Evolutionary conservation across 2,329 filamentous ascomycete species (phyloP).

Genomic region (Furcasterigmium furcatum): DNA sequence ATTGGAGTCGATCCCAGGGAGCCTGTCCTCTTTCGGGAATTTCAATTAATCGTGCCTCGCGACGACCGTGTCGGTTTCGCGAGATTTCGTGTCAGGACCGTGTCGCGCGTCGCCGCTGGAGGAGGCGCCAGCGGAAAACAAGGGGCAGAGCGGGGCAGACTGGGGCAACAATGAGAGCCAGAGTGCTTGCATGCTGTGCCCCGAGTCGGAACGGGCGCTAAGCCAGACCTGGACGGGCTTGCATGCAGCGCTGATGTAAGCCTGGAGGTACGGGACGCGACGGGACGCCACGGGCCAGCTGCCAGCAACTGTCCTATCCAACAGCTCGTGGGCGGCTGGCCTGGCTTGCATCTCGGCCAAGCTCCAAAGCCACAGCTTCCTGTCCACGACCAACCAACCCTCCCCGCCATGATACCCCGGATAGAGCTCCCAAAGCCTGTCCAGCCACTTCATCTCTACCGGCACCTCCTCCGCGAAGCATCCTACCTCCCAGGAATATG

Average conservation of each 20-base stretch:
- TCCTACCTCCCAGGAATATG: constrained; percentile 56
- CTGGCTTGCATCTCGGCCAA: no score
- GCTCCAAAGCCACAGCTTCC: no score
- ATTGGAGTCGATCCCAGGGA: no score
- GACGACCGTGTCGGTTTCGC: constrained; percentile 41
- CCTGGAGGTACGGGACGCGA: no score
- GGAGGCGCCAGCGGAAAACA: not conserved
- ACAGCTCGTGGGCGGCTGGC: no score
- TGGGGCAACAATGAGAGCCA: not conserved
- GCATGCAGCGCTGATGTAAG: no score
- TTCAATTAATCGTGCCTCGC: constrained; percentile 13
- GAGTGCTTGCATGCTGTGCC: constrained; percentile 5
- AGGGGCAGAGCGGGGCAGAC: not conserved
- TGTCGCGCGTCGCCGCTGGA: constrained; percentile 18
- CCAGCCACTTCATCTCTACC: constrained; percentile 45
- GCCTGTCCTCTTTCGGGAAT: constrained; percentile 3
- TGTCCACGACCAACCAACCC: not conserved
- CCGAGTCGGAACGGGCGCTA: constrained; percentile 1
- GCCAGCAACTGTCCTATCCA: no score
- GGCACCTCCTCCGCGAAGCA: constrained; percentile 57
- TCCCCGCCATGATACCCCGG: not conserved
- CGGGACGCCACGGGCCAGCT: no score
- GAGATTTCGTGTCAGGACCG: constrained; percentile 27
- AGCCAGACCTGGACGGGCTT: not conserved
- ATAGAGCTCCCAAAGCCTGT: constrained; percentile 24